Evolutionary conservation across 768 basidiomycete species (phyloP).

Genomic region (Boletus coccyginus): DNA sequence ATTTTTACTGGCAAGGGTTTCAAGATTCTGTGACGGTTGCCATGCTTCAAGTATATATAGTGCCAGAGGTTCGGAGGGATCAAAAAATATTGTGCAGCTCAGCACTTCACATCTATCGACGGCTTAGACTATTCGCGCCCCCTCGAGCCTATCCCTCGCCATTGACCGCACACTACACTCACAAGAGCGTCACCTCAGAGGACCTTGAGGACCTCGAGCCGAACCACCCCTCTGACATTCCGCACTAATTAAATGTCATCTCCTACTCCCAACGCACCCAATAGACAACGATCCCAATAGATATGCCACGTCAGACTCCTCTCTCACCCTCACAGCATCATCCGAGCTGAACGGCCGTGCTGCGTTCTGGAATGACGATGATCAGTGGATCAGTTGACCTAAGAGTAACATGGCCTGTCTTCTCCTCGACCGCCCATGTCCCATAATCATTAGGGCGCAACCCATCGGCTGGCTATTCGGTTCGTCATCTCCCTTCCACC

Average conservation of each 20-base stretch:
- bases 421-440: too few relatives aligned
- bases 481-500: conserved; percentile 36
- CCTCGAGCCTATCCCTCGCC: too few relatives aligned
- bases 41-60: too few relatives aligned
- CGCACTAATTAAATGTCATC: conserved; percentile 12
- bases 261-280: conserved; percentile 13
- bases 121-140: too few relatives aligned
- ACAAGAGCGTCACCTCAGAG: conserved; percentile 16
- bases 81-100: too few relatives aligned
- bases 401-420: conserved; percentile 70
- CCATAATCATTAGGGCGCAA: conserved; percentile 28
- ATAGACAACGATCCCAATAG: conserved; percentile 4
- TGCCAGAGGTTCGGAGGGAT: too few relatives aligned
- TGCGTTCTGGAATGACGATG: conserved; percentile 72
- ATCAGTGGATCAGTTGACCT: conserved; percentile 70
- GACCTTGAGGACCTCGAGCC: conserved; percentile 18
- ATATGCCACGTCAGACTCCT: conserved; percentile 59
- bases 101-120: too few relatives aligned
- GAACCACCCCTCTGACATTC: conserved; percentile 4
- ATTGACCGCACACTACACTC: conserved; percentile 12
- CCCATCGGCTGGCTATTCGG: conserved; percentile 74
- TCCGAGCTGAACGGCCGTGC: conserved; percentile 89
- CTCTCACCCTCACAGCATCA: conserved; percentile 28
- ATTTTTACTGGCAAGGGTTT: too few relatives aligned
- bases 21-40: too few relatives aligned